Conservation (phyloP, 208 protist species). For the Acanthamoeba polyphaga region DNA sequence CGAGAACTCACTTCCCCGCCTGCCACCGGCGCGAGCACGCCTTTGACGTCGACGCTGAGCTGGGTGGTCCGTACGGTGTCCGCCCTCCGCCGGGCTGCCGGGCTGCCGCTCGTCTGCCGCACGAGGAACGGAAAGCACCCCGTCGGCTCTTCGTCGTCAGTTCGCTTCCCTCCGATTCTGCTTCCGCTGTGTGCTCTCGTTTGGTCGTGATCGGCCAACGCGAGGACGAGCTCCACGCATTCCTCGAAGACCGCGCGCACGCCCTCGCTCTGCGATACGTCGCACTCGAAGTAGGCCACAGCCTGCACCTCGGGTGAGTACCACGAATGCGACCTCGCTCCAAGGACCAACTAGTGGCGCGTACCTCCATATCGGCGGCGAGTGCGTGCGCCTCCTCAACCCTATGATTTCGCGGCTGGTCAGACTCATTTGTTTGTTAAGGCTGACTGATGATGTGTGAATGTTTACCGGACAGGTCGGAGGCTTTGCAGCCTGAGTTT, state of each 20-base stretch:
- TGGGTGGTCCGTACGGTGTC: not conserved
- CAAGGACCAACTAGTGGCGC: too few species aligned
- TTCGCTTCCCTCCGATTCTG: not conserved
- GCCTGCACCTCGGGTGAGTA: not conserved
- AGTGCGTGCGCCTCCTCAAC: not conserved
- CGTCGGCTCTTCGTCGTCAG: not conserved
- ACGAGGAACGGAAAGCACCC: not conserved
- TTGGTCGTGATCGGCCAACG: not conserved
- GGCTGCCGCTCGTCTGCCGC: not conserved
- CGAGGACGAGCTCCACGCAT: not conserved
- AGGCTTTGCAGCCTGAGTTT: not conserved
- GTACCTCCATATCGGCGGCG: not conserved
- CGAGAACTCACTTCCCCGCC: not conserved
- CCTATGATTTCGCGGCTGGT: not conserved
- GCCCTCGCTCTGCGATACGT: not conserved
- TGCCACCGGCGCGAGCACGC: not conserved
- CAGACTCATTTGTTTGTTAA: not conserved
- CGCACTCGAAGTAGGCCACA: conserved; percentile 3
- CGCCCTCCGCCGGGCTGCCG: not conserved
- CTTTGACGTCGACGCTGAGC: not conserved
- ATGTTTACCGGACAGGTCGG: not conserved
- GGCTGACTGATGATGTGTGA: not conserved
- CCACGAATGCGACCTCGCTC: too few species aligned
- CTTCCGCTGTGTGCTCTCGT: not conserved
- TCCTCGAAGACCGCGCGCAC: not conserved